phyloP scores from a whole-genome alignment of 1,139 yeast genomes.

The Magnusiomyces fungicola region DNA sequence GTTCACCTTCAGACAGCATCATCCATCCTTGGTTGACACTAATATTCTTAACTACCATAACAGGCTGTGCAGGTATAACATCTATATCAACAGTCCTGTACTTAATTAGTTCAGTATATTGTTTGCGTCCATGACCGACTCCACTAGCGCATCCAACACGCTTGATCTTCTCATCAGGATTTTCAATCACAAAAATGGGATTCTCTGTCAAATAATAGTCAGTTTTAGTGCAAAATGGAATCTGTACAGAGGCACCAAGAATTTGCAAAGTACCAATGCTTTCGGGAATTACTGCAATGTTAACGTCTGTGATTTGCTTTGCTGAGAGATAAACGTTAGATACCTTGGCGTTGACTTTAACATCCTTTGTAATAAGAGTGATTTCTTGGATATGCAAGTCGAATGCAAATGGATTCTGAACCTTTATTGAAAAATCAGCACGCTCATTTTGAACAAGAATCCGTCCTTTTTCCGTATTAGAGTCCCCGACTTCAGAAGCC shows the following conservation, averaged over 20 bases:
- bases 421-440: conserved; percentile 38
- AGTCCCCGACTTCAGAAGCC: no score
- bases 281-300: conserved; percentile 40
- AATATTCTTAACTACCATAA: conserved; percentile 43
- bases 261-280: conserved; percentile 38
- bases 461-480: conserved; percentile 7
- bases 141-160: conserved; percentile 26
- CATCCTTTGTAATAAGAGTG: conserved; percentile 22
- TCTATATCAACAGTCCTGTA: conserved; percentile 24
- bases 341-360: conserved; percentile 20
- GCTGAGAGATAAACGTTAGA: conserved; percentile 36
- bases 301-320: conserved; percentile 34
- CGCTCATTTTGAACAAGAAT: conserved; percentile 26
- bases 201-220: conserved; percentile 31
- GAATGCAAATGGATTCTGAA: conserved; percentile 80
- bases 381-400: conserved; percentile 58
- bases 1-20: conserved; percentile 79
- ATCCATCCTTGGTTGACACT: conserved; percentile 60
- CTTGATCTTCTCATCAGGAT: conserved; percentile 26
- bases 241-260: conserved; percentile 40
- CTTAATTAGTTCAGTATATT: conserved; percentile 7
- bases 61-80: conserved; percentile 64
- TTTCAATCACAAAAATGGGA: conserved; percentile 10
- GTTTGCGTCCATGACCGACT: conserved; percentile 7
- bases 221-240: conserved; percentile 39